These are phyloP conservation scores for Cordyceps javanica DNA, from an alignment of 2,329 filamentous ascomycete genomes.

Conservation along the genomic window DNA sequence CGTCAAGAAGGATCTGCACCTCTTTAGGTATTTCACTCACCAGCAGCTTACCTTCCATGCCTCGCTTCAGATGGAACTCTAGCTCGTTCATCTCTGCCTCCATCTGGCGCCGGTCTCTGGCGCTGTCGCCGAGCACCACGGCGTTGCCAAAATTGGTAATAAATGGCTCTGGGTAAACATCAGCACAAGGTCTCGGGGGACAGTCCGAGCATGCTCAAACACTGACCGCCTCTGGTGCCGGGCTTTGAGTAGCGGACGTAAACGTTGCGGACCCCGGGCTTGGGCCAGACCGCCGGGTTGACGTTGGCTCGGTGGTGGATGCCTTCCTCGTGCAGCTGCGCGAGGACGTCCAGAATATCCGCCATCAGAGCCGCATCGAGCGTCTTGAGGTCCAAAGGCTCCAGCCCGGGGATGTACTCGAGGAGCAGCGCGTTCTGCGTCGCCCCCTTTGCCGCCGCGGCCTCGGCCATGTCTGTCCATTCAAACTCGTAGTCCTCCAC, in stretches of 20 bases:
- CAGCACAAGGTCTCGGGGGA: not conserved
- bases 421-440: constrained; percentile 7
- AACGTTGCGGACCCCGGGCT: constrained; percentile 1
- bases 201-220: not conserved
- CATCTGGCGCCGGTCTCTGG: not conserved
- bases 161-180: not conserved
- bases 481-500: not conserved
- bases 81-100: not conserved
- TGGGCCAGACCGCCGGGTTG: constrained; percentile 1
- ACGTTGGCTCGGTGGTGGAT: not conserved
- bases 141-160: constrained; percentile 1
- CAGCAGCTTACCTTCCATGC: not conserved
- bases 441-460: not conserved
- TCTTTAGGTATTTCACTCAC: not conserved
- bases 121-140: not conserved
- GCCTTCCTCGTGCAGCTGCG: not conserved
- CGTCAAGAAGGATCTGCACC: not conserved
- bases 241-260: not conserved
- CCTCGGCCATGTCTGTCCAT: constrained; percentile 6
- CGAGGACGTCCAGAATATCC: not conserved
- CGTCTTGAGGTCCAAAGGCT: not conserved
- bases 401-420: not conserved
- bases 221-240: not conserved
- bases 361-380: not conserved
- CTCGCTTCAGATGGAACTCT: not conserved